Base-by-base conservation (phyloP, 805 yeast genomes). In the Kuraishia floccosa region DNA sequence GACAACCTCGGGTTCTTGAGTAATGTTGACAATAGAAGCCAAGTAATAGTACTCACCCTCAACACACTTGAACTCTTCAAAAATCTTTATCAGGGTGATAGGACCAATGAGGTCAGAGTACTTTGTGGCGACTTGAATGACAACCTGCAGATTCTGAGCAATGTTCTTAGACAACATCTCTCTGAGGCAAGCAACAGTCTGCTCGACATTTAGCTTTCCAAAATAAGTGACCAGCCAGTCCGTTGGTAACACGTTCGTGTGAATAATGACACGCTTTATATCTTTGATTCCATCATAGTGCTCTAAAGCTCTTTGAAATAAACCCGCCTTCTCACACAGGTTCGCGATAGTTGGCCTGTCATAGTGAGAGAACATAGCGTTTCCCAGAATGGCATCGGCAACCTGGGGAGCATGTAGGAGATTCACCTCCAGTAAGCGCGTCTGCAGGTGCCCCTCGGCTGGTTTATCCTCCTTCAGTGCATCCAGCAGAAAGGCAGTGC, bases 371-470 rank as follows among this genome's bases (percentile, higher is more conserved):
- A 93, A 91, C 84, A 91, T 89, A 37, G 78, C 76, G 57, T 89
- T 91, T 37, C 96, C 96, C 47, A 91, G 68, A 42, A 91, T 91
- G 14, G 99, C 99, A 58, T 91, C 98, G 26, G 98, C 99, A 35
- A 91, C 99, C 67, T 91, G 98, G 31, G 99, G 99, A 12, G 98
- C 98, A 54, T 87, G 93, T 51, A 84, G 56, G 52, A 91, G 66
- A 56, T 91, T 91, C 43, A 84, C 85, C 59, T 91, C 98, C 43
- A 91, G 71, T 31, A 91, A 73, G 49, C 94, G 76, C 6, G 98
- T 91, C 66, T 91, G 98, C 50, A 91, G 66, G 49, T 86, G 94
- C 12, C 96, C 96, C 51, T 91, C 95, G 39, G 87, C 80, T 25
- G 97, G 96, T 24, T 78, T 68, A 58, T 91, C 95, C 39, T 78